phyloP scores from a whole-genome alignment of 768 basidiomycete genomes.

The Phylloporus sp. region DNA sequence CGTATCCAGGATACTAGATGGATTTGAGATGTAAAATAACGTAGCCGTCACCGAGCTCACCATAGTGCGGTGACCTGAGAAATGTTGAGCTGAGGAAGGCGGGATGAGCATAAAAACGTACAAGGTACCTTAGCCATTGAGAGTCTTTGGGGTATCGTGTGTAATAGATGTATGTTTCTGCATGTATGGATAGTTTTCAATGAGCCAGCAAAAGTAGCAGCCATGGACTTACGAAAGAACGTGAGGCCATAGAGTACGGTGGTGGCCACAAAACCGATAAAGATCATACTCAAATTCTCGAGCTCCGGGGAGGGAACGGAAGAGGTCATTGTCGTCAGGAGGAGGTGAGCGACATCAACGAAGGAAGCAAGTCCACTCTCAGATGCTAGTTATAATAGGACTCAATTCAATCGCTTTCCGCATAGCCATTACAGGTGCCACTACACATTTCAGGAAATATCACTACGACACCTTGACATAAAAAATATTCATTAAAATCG shows the following conservation, averaged over 20 bases:
- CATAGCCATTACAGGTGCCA: not conserved
- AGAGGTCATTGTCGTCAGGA: conserved; percentile 13
- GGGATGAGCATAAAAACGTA: not conserved
- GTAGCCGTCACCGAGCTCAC: conserved; percentile 9
- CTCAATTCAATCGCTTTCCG: not conserved
- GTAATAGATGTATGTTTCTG: conserved; percentile 31
- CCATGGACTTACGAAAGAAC: conserved; percentile 28
- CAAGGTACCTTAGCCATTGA: conserved; percentile 18
- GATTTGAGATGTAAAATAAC: not conserved
- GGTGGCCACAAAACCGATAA: conserved; percentile 26
- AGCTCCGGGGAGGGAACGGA: conserved; percentile 17
- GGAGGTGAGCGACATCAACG: not conserved
- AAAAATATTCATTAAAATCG: too few species aligned
- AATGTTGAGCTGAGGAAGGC: not conserved
- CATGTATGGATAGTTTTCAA: not conserved
- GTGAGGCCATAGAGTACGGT: conserved; percentile 31
- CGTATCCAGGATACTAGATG: conserved; percentile 22
- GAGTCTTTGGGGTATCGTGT: conserved; percentile 23
- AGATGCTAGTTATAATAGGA: not conserved
- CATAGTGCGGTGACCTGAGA: conserved; percentile 19
- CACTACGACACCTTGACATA: not conserved
- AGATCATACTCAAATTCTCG: conserved; percentile 25
- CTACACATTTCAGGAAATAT: not conserved
- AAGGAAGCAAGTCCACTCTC: not conserved
- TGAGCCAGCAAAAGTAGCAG: not conserved